Base-by-base conservation (phyloP, 148 eudicot species). In the Rhododendron ovatum region DNA sequence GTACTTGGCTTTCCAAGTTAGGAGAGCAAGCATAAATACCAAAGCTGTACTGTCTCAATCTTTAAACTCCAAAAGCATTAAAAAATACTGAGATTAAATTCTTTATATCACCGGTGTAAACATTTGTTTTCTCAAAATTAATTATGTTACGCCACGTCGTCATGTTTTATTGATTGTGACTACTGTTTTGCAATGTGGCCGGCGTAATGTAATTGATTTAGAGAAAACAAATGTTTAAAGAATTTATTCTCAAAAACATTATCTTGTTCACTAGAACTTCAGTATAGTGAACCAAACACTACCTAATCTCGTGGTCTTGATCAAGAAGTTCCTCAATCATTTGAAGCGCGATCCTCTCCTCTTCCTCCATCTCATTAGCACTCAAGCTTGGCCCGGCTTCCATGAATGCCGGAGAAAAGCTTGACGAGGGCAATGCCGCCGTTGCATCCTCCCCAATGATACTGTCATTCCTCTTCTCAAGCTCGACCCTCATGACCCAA, bases 401-500 rank as follows among this genome's bases (percentile, higher is more conserved):
- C 61, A 33, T 30, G 33, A 65, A 5, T 22, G 50, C 78, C 6
- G 67, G 74, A 28, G 85, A 74, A 33, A 48, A 53, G 33, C 48
- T n/a, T 5, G 30, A 65, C 1, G 83, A 45, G 2, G 76, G 33
- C 43, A 30, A 33, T 15, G 53, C 59, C 11, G 18, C 22, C 35
- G 13, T 63, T 2, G 4, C 39, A 2, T 12, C 57, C 37, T 71
- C 76, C 41, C 41, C 41, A 33, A 5, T 33, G 2, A 0, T 13
- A 30, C 5, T 71, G 45, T 26, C 41, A 12, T 78, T 87, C 30
- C 80, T 83, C 71, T 87, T 84, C 78, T 57, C 86, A 48, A 87
- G 79, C 75, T 88, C 89, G 26, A 92, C 87, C 0, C 86, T 83
- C 88, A 85, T 92, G 80, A 92, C 91, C 93, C 94, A 92, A 28